phyloP scores from a whole-genome alignment of 148 eudicot genomes.

The Suaeda aralocaspica region DNA sequence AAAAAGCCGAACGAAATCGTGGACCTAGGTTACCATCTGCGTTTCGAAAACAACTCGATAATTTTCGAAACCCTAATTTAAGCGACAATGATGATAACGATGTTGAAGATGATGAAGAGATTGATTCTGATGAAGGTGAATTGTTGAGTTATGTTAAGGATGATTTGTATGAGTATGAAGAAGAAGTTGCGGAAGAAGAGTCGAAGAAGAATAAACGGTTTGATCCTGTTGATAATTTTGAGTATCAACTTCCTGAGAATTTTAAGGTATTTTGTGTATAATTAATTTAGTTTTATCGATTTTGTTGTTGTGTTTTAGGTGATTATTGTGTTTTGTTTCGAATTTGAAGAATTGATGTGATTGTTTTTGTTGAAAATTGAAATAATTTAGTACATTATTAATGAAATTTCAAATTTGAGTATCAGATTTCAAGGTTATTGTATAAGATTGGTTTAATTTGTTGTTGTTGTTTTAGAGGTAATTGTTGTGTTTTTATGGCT shows the following conservation, averaged over 20 bases:
- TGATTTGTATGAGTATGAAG: conserved; percentile 72
- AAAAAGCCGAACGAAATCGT: conserved; percentile 3
- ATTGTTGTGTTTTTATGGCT: no score
- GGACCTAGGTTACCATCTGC: conserved; percentile 73
- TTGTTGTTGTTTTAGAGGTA: no score
- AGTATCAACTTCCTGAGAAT: conserved; percentile 67
- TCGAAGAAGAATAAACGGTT: conserved; percentile 54
- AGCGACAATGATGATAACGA: background rate
- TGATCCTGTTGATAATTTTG: conserved; percentile 61
- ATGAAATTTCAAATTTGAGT: no score
- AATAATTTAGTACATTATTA: no score
- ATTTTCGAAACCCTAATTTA: conserved; percentile 21
- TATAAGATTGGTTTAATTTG: no score
- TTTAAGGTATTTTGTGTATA: conserved; percentile 52
- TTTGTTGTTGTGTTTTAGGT: background rate
- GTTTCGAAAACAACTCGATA: conserved; percentile 44
- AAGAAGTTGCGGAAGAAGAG: conserved; percentile 74
- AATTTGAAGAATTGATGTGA: background rate
- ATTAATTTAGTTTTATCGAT: background rate
- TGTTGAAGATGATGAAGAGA: conserved; percentile 48
- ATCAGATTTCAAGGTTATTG: no score
- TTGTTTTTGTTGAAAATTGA: no score
- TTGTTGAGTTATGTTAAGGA: background rate
- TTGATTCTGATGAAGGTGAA: conserved; percentile 37
- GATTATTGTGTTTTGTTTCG: background rate